These are phyloP conservation scores for Trichoderma endophyticum DNA, from an alignment of 2,329 filamentous ascomycete species.

Conservation along the genomic window DNA sequence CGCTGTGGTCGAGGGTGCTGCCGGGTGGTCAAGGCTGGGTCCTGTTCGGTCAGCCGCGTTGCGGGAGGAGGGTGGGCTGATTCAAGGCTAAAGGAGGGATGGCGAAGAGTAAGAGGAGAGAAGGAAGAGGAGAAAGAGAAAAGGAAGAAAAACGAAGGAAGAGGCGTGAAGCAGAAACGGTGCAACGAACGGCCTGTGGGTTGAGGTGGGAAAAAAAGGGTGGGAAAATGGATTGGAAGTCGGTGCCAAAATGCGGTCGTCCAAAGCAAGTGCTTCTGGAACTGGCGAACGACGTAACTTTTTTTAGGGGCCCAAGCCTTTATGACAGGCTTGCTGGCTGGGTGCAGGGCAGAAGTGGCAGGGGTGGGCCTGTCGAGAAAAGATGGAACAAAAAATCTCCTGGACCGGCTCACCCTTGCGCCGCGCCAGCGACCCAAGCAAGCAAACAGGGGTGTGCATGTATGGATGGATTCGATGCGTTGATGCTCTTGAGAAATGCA, in stretches of 20 bases:
- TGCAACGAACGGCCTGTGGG: conserved; percentile 8
- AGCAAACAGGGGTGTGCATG: conserved; percentile 14
- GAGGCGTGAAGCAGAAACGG: conserved; percentile 18
- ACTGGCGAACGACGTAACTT: conserved; percentile 21
- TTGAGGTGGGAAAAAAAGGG: conserved; percentile 7
- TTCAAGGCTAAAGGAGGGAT: conserved; percentile 13
- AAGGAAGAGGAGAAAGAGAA: conserved; percentile 13
- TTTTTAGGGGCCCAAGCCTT: conserved; percentile 25
- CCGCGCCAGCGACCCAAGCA: conserved; percentile 19
- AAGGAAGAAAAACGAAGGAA: conserved; percentile 12
- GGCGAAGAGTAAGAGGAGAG: not conserved
- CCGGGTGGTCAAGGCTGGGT: conserved; percentile 31
- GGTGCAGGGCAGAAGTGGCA: conserved; percentile 15
- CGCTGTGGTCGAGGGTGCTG: conserved; percentile 13
- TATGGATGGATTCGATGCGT: not conserved
- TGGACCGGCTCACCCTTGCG: conserved; percentile 22
- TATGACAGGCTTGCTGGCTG: conserved; percentile 17
- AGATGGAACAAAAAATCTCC: conserved; percentile 21
- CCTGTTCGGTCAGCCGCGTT: conserved; percentile 28
- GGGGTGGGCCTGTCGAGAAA: conserved; percentile 10
- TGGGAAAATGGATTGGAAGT: conserved; percentile 8
- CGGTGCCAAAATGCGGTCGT: conserved; percentile 18
- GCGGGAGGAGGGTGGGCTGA: conserved; percentile 14
- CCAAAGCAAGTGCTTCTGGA: conserved; percentile 16
- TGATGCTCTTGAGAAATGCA: not conserved